Evolutionary conservation across 805 yeast genomes (phyloP).

Genomic region (Yarrowia keelungensis): DNA sequence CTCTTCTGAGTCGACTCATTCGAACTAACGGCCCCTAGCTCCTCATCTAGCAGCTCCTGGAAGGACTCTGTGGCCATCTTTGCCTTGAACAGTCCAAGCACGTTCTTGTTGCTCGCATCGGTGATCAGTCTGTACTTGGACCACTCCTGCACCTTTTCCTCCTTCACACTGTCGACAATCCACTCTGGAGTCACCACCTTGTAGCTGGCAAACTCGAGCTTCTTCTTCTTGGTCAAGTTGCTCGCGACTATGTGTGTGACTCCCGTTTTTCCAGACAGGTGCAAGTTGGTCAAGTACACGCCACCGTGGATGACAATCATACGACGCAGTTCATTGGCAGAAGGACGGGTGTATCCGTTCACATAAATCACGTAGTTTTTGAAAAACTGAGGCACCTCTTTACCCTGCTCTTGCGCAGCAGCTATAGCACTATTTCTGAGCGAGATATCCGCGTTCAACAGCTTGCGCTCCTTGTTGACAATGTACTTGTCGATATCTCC

Average conservation of each 20-base stretch:
- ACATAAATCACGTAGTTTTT: constrained; percentile 71
- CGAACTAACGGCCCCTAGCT: background rate
- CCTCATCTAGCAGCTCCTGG: constrained; percentile 23
- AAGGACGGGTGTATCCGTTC: constrained; percentile 89
- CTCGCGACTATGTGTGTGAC: constrained; percentile 89
- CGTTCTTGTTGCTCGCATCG: background rate
- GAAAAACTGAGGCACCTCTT: constrained; percentile 57
- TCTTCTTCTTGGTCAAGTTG: constrained; percentile 77
- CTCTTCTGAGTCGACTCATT: no score
- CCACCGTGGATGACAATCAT: constrained; percentile 84
- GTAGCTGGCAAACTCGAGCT: constrained; percentile 65
- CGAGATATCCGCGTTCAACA: constrained; percentile 49
- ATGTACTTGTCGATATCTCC: constrained; percentile 76
- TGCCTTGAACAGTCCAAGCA: background rate
- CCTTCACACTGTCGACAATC: constrained; percentile 70
- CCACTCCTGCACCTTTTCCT: constrained; percentile 67
- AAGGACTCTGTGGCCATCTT: constrained; percentile 15
- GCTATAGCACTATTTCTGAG: constrained; percentile 58
- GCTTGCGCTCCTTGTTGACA: constrained; percentile 56
- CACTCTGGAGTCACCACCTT: constrained; percentile 84
- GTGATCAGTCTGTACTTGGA: constrained; percentile 55
- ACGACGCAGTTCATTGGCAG: constrained; percentile 73
- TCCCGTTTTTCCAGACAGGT: constrained; percentile 60
- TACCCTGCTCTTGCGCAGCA: constrained; percentile 44
- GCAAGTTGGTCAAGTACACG: constrained; percentile 56